Evolutionary conservation across 2,329 filamentous ascomycete species (phyloP).

Genomic region (Aspergillus sp.): DNA sequence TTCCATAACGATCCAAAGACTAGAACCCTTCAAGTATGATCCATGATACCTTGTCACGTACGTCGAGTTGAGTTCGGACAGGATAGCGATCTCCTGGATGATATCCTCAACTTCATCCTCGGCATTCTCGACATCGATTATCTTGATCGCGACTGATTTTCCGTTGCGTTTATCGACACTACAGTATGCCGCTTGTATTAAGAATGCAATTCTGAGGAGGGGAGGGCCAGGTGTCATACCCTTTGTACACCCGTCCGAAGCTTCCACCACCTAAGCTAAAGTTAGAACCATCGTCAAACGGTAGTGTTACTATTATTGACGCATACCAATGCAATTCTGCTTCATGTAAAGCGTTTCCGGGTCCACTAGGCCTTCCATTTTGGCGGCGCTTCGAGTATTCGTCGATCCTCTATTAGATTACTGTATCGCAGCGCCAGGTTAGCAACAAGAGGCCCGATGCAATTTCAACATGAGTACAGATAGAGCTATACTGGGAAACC

Average conservation of each 20-base stretch:
- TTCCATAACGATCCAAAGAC: conserved; percentile 99
- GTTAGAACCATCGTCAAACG: conserved; percentile 15
- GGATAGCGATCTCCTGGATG: conserved; percentile 96
- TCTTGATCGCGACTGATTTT: conserved; percentile 93
- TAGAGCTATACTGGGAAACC: neutral
- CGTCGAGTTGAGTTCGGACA: conserved; percentile 91
- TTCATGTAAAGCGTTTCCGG: conserved; percentile 92
- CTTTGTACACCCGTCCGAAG: conserved; percentile 98
- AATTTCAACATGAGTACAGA: neutral
- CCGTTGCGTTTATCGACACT: conserved; percentile 92
- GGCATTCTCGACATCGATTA: conserved; percentile 98
- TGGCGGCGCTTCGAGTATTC: conserved; percentile 15
- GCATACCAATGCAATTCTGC: conserved; percentile 79
- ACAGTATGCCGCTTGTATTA: conserved; percentile 4
- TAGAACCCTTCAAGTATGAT: conserved; percentile 91
- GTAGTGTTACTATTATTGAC: neutral
- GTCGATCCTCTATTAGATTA: neutral
- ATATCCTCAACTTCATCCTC: conserved; percentile 99
- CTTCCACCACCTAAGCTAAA: conserved; percentile 75
- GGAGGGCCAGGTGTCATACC: conserved; percentile 53
- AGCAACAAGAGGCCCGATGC: neutral
- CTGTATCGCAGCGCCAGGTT: neutral
- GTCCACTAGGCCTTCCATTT: conserved; percentile 62
- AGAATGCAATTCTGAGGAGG: conserved; percentile 4
- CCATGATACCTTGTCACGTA: conserved; percentile 98